Evolutionary conservation across 139 green algal species (phyloP).

Genomic region (Dunaliella primolecta): DNA sequence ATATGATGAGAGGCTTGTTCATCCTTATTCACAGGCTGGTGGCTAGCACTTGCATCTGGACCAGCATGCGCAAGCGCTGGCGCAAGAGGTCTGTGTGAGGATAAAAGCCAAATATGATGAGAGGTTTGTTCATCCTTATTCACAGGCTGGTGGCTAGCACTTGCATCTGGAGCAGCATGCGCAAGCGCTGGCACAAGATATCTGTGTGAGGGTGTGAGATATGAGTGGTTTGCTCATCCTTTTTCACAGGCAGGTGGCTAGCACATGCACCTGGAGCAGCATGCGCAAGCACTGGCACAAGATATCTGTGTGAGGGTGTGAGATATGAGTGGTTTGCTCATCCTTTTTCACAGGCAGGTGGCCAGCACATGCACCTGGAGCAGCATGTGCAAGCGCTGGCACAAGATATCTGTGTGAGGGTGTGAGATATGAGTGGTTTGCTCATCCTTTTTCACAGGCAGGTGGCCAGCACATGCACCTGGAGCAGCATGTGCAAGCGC

Average conservation of each 20-base stretch:
- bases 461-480: not conserved
- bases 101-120: too few species aligned
- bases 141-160: not conserved
- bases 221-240: too few species aligned
- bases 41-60: not conserved
- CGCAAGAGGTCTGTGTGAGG: conserved; percentile 1
- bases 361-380: too few species aligned
- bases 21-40: not conserved
- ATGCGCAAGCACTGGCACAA: conserved; percentile 7
- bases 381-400: not conserved
- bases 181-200: conserved; percentile 7
- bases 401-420: conserved; percentile 14
- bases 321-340: too few species aligned
- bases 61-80: conserved; percentile 16
- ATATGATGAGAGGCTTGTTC: too few species aligned
- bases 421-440: too few species aligned
- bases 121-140: too few species aligned
- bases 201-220: not conserved
- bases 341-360: too few species aligned
- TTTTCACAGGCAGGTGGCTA: not conserved
- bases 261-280: not conserved
- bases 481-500: conserved; percentile 15
- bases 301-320: conserved; percentile 3
- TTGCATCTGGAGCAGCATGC: conserved; percentile 10
- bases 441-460: not conserved